These are phyloP conservation scores for Amborella trichopoda DNA, from an alignment of 164 flowering plant genomes.

Conservation along the genomic window DNA sequence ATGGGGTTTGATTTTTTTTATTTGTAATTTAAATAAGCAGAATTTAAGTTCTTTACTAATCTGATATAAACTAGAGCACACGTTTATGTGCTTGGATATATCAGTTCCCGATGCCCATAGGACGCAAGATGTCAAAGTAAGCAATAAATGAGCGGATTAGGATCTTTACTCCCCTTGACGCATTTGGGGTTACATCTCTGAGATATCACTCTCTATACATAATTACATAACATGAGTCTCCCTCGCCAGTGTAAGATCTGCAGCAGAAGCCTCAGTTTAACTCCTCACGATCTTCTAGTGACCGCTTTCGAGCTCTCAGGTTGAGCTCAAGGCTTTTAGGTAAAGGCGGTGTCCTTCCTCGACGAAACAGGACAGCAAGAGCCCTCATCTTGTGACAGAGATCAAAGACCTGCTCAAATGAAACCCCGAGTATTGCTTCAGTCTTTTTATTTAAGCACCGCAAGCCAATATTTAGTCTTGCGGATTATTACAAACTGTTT, in stretches of 20 bases:
- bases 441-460: background rate
- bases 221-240: background rate
- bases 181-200: too few species aligned
- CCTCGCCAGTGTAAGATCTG: background rate
- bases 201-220: too few species aligned
- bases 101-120: too few species aligned
- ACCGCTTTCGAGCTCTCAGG: slow-evolving; percentile 65
- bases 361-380: slow-evolving; percentile 79
- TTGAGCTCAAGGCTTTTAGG: slow-evolving; percentile 84
- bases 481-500: too few species aligned
- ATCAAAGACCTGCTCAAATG: slow-evolving; percentile 65
- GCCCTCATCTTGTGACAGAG: slow-evolving; percentile 77
- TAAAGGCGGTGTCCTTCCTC: slow-evolving; percentile 77
- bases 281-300: slow-evolving; percentile 83
- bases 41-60: too few species aligned
- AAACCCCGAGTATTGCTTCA: background rate
- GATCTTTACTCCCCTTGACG: too few species aligned
- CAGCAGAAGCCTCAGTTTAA: slow-evolving; percentile 15
- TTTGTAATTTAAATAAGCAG: too few species aligned
- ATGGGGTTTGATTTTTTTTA: too few species aligned
- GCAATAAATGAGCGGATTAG: too few species aligned
- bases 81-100: too few species aligned
- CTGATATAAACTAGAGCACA: too few species aligned
- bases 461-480: background rate
- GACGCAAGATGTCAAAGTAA: too few species aligned